A percentile compares a stretch with the other conserved stretches of the same genome.
Conservation (phyloP, 192 early-diverging fungal species). For the Coemansia sp. region DNA sequence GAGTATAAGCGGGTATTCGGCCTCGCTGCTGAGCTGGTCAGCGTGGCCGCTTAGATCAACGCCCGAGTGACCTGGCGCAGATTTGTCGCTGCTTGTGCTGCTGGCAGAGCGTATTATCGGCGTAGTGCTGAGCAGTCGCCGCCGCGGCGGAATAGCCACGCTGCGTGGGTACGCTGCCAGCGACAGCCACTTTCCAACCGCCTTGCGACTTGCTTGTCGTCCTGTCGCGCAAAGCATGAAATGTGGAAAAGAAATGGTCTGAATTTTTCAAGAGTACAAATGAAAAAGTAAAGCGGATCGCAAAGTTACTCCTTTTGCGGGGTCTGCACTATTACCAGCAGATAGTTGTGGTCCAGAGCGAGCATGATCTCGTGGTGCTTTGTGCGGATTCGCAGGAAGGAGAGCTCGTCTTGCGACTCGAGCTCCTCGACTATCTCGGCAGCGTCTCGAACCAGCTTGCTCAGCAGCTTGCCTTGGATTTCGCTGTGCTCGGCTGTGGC, state of each 20-base stretch:
- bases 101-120: not conserved
- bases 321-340: constrained; percentile 50
- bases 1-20: constrained; percentile 12
- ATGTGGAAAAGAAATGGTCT: not conserved
- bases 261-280: not conserved
- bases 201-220: constrained; percentile 1
- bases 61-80: not conserved
- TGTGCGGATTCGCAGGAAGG: constrained; percentile 90
- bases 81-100: not conserved
- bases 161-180: no score
- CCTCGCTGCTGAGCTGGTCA: constrained; percentile 4
- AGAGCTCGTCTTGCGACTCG: constrained; percentile 93
- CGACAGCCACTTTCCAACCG: not conserved
- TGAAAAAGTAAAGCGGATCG: constrained; percentile 1
- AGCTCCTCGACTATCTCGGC: constrained; percentile 74
- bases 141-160: not conserved
- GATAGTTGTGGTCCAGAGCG: constrained; percentile 67
- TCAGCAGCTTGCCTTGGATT: constrained; percentile 83
- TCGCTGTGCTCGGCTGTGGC: constrained; percentile 79
- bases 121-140: constrained; percentile 9
- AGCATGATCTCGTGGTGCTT: constrained; percentile 98
- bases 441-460: constrained; percentile 79
- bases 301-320: constrained; percentile 32
- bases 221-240: not conserved
- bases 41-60: not conserved